phyloP scores from a whole-genome alignment of 768 basidiomycete species.

The Termitomyces sp. region DNA sequence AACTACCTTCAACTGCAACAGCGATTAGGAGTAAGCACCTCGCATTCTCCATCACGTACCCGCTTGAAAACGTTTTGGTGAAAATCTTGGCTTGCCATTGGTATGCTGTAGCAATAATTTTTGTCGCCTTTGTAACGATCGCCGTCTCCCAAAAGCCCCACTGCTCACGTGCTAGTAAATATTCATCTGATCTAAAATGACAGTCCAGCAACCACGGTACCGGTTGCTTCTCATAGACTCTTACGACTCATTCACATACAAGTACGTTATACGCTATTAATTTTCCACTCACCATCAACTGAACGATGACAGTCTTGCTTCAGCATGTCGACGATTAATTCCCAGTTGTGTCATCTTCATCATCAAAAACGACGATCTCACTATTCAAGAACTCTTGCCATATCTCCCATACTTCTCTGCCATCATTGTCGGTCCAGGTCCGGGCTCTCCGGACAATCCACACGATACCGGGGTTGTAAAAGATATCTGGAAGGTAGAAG shows the following conservation, averaged over 20 bases:
- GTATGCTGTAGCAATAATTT: too few species aligned
- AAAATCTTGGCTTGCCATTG: constrained; percentile 16
- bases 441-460: constrained; percentile 63
- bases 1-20: constrained; percentile 52
- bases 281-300: not conserved
- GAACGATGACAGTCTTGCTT: constrained; percentile 51
- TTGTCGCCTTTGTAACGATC: too few species aligned
- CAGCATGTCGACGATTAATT: constrained; percentile 58
- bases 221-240: constrained; percentile 74
- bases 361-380: constrained; percentile 65
- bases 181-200: constrained; percentile 19
- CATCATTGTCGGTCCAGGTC: constrained; percentile 73
- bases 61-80: constrained; percentile 29
- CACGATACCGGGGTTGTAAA: constrained; percentile 65
- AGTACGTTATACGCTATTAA: constrained; percentile 39
- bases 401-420: constrained; percentile 60
- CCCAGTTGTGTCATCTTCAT: constrained; percentile 60
- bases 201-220: constrained; percentile 36
- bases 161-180: not conserved
- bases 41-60: constrained; percentile 19
- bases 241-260: constrained; percentile 86
- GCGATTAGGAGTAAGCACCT: not conserved
- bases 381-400: constrained; percentile 42
- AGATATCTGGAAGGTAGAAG: constrained; percentile 62
- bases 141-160: too few species aligned